These are phyloP conservation scores for Linnemannia zychae DNA, from an alignment of 192 early-diverging fungal genomes.

Conservation along the genomic window DNA sequence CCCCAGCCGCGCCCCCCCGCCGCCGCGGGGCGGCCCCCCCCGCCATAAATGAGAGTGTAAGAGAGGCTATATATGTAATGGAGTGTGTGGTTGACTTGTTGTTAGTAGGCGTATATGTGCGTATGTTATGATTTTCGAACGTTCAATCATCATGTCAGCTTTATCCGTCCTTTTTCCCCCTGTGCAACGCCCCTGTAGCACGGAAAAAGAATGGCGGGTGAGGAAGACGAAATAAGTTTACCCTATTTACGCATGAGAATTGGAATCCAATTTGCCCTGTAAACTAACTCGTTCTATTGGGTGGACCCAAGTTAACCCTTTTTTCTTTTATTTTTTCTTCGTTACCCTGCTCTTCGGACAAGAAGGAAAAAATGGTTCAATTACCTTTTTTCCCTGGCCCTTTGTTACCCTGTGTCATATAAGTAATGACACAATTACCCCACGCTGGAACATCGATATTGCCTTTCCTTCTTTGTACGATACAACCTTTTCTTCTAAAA, in stretches of 20 bases:
- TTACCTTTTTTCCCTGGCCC: not conserved
- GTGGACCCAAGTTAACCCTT: not conserved
- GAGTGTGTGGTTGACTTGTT: not conserved
- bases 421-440: not conserved
- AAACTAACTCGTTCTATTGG: not conserved
- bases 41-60: too few species aligned
- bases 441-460: not conserved
- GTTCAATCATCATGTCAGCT: not conserved
- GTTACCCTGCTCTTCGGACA: not conserved
- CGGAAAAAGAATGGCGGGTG: not conserved
- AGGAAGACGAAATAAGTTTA: not conserved
- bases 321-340: not conserved
- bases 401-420: not conserved
- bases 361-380: not conserved
- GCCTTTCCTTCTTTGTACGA: not conserved
- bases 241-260: not conserved
- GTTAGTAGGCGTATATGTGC: not conserved
- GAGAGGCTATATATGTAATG: not conserved
- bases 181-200: not conserved
- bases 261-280: not conserved
- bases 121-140: not conserved
- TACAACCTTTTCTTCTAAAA: too few species aligned
- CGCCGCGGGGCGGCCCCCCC: too few species aligned
- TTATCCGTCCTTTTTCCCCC: not conserved
- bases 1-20: too few species aligned